A percentile compares a stretch with the other conserved stretches of the same genome.
Conservation (phyloP, 306 rosid genomes). For the Luffa aegyptiaca region DNA sequence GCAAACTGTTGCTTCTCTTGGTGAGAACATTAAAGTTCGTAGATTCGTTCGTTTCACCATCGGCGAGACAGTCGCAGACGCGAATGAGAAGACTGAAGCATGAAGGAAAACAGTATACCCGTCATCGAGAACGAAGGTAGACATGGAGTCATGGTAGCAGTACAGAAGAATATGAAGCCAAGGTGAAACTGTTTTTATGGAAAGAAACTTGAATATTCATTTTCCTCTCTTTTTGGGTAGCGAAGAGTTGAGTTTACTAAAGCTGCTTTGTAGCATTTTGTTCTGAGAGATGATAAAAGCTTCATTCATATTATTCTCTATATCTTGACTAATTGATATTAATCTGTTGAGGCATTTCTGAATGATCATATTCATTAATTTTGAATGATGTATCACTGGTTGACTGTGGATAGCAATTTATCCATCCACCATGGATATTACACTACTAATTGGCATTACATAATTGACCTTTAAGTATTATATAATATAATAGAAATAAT, state of each 20-base stretch:
- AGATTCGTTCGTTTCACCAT: constrained; percentile 80
- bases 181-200: not conserved
- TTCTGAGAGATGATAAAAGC: constrained; percentile 4
- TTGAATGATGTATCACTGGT: not conserved
- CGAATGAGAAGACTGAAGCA: constrained; percentile 20
- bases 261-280: constrained; percentile 11
- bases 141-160: not conserved
- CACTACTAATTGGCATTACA: not conserved
- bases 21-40: constrained; percentile 88
- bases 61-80: constrained; percentile 50
- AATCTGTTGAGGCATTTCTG: not conserved
- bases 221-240: constrained; percentile 8
- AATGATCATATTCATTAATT: not conserved
- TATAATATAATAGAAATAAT: not conserved
- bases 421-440: not conserved
- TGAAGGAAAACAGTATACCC: constrained; percentile 12
- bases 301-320: not conserved
- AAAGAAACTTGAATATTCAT: not conserved
- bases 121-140: not conserved
- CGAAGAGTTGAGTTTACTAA: not conserved
- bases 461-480: not conserved
- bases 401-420: too few relatives aligned
- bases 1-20: constrained; percentile 97
- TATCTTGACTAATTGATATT: not conserved
- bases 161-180: constrained; percentile 4